These are phyloP conservation scores for Cercospora sesami DNA, from an alignment of 2,329 filamentous ascomycete species.

Conservation along the genomic window DNA sequence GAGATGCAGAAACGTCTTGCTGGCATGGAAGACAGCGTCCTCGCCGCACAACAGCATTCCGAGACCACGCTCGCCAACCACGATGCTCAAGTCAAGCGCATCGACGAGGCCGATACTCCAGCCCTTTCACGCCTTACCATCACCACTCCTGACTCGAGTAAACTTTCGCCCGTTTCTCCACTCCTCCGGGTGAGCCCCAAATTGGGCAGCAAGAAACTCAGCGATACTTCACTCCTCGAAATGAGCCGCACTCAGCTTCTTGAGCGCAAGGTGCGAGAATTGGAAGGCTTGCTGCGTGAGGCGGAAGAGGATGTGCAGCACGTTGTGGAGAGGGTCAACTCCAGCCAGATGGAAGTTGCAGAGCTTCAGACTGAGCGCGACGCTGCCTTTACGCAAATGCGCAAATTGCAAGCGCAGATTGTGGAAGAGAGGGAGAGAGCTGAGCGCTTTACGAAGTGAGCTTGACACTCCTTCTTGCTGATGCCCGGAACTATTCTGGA, in stretches of 20 bases:
- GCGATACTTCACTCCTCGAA: slow-evolving; percentile 56
- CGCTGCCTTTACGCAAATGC: slow-evolving; percentile 70
- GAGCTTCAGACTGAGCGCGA: slow-evolving; percentile 75
- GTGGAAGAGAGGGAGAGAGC: slow-evolving; percentile 63
- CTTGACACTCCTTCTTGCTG: neutral
- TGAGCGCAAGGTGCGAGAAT: slow-evolving; percentile 74
- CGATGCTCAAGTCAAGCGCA: slow-evolving; percentile 75
- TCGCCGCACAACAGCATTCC: slow-evolving; percentile 78
- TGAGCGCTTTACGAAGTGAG: slow-evolving; percentile 41
- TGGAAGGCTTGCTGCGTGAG: slow-evolving; percentile 76
- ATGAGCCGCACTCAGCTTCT: slow-evolving; percentile 73
- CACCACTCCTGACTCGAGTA: slow-evolving; percentile 53
- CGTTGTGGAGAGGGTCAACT: slow-evolving; percentile 78
- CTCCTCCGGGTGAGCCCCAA: slow-evolving; percentile 53
- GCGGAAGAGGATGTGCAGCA: slow-evolving; percentile 81
- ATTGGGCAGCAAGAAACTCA: slow-evolving; percentile 60
- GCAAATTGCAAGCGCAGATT: slow-evolving; percentile 67
- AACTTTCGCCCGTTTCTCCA: slow-evolving; percentile 54
- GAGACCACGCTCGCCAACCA: slow-evolving; percentile 81
- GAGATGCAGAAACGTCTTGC: slow-evolving; percentile 79
- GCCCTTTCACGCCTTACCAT: slow-evolving; percentile 70
- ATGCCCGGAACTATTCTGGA: neutral
- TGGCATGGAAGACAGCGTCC: slow-evolving; percentile 77
- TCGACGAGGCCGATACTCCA: slow-evolving; percentile 74
- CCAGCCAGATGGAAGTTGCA: slow-evolving; percentile 78